Conservation (phyloP, 495 filamentous ascomycete genomes). For the Aspergillus heteromorphus region DNA sequence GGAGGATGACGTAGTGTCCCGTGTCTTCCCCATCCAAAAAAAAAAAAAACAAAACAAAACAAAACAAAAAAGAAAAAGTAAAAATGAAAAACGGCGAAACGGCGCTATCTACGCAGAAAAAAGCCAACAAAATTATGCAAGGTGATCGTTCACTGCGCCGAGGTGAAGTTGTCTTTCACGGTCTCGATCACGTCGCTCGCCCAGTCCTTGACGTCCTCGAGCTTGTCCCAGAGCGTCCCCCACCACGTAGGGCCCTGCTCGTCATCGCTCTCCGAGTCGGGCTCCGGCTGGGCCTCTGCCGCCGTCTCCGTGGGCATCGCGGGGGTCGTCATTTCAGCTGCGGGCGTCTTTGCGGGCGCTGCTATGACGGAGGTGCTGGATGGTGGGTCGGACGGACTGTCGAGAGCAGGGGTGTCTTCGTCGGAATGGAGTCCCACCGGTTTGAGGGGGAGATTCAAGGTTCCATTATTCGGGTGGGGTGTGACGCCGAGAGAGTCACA, state of each 20-base stretch:
- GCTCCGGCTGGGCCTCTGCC: conserved; percentile 13
- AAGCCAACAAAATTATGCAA: too few species aligned
- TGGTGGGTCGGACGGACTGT: conserved; percentile 36
- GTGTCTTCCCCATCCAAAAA: background rate
- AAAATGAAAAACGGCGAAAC: background rate
- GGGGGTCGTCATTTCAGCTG: background rate
- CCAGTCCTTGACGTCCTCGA: conserved; percentile 37
- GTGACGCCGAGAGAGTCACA: conserved; percentile 73
- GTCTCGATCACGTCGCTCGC: conserved; percentile 29
- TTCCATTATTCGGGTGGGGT: conserved; percentile 78
- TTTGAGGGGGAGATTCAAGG: conserved; percentile 69
- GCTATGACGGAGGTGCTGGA: conserved; percentile 2
- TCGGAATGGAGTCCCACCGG: conserved; percentile 64
- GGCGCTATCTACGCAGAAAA: background rate
- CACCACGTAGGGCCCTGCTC: conserved; percentile 31
- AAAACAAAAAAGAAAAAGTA: background rate
- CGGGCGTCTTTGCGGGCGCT: background rate
- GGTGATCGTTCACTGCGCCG: background rate
- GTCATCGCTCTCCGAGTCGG: conserved; percentile 19
- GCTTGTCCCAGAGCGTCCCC: conserved; percentile 27
- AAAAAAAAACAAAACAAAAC: background rate
- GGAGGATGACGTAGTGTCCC: background rate
- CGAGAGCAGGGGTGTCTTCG: conserved; percentile 25
- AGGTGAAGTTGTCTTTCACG: conserved; percentile 31
- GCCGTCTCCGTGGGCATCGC: conserved; percentile 11